Percentiles rank a stretch among this genome's conserved stretches.
Evolutionary conservation across 352 stramenopile genomes (phyloP).

Genomic region (Sclerospora graminicola): DNA sequence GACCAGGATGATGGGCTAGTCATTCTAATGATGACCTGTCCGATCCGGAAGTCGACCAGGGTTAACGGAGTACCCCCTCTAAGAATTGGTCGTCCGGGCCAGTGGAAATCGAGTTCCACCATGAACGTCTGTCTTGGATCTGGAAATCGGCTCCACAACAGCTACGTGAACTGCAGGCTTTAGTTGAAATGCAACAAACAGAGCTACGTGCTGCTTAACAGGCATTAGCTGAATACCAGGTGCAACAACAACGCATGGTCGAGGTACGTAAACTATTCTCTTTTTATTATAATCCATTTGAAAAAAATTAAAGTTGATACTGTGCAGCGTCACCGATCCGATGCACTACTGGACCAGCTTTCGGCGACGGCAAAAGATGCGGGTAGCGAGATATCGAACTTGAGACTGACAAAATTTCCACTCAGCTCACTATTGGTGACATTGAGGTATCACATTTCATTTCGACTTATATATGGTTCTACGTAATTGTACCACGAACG

Average conservation of each 20-base stretch:
- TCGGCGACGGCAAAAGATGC: constrained; percentile 39
- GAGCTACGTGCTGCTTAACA: constrained; percentile 44
- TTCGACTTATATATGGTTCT: constrained; percentile 46
- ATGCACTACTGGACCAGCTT: constrained; percentile 68
- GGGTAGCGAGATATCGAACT: no score
- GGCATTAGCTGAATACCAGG: constrained; percentile 52
- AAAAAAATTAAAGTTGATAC: not conserved
- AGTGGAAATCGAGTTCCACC: no score
- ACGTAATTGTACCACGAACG: constrained; percentile 70
- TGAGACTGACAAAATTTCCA: constrained; percentile 62
- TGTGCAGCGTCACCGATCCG: constrained; percentile 48
- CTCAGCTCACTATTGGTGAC: constrained; percentile 61
- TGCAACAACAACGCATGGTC: constrained; percentile 51
- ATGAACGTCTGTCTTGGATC: no score
- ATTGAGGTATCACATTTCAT: constrained; percentile 61
- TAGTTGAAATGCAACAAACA: constrained; percentile 39
- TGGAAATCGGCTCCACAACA: no score
- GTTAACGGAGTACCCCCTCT: no score
- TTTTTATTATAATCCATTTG: not conserved
- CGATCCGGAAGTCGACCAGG: no score
- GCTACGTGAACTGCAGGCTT: constrained; percentile 36
- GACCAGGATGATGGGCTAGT: no score
- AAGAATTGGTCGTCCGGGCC: no score
- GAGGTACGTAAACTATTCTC: constrained; percentile 24
- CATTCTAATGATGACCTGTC: no score